phyloP scores from a whole-genome alignment of 495 filamentous ascomycete species.

The Neurospora sp. region DNA sequence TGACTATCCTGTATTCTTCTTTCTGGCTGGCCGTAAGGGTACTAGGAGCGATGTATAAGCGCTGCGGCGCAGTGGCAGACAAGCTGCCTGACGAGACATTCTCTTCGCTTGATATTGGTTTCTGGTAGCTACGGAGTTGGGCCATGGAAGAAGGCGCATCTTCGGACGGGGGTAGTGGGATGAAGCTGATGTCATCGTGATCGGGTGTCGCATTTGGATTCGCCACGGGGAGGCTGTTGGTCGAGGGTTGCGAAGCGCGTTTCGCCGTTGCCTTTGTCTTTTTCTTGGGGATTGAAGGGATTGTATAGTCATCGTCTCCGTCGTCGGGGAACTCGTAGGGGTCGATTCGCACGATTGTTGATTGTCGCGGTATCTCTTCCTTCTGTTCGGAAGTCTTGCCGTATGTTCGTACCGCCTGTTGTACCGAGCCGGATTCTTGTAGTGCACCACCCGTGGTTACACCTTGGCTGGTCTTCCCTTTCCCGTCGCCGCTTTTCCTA shows the following conservation, averaged over 20 bases:
- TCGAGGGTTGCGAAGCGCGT: neutral
- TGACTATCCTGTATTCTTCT: conserved; percentile 14
- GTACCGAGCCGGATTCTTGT: neutral
- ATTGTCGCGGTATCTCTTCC: neutral
- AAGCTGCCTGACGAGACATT: neutral
- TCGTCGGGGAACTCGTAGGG: conserved; percentile 2
- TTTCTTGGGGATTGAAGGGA: conserved; percentile 4
- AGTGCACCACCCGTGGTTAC: neutral
- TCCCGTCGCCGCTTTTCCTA: neutral
- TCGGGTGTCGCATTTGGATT: neutral
- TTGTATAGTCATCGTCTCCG: neutral
- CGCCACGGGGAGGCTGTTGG: neutral
- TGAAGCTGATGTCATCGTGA: neutral
- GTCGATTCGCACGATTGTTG: neutral
- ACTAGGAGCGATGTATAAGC: conserved; percentile 17
- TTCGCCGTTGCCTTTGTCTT: neutral
- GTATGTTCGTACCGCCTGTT: conserved; percentile 4
- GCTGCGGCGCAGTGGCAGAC: conserved; percentile 2
- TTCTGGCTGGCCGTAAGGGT: conserved; percentile 22
- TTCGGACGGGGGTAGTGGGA: neutral
- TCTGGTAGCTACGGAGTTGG: neutral
- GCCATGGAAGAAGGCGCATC: neutral
- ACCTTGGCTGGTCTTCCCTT: neutral
- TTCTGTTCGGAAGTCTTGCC: conserved; percentile 1
- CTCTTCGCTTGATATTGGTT: neutral